Evolutionary conservation across 2,329 filamentous ascomycete genomes (phyloP).

Genomic region (Penicillium sp.): DNA sequence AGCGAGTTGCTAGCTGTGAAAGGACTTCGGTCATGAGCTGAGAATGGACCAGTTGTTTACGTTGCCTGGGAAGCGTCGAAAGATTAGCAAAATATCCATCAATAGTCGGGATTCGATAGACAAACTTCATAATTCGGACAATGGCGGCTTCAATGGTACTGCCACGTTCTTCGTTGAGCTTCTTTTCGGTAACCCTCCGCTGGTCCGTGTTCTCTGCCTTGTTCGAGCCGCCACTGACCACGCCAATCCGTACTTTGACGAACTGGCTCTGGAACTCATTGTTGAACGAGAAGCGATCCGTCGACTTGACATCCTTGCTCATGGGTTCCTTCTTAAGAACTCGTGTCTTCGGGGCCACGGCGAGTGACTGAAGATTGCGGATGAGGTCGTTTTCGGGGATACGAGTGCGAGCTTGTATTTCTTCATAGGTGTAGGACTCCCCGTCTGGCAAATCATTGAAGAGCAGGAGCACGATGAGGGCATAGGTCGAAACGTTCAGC

Average conservation of each 20-base stretch:
- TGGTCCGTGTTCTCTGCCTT: conserved; percentile 78
- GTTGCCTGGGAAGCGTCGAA: conserved; percentile 48
- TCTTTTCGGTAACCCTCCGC: conserved; percentile 55
- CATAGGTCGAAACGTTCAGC: conserved; percentile 88
- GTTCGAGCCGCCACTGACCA: conserved; percentile 74
- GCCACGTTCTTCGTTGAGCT: conserved; percentile 55
- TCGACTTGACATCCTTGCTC: conserved; percentile 74
- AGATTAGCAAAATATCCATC: conserved; percentile 12
- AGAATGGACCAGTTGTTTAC: conserved; percentile 53
- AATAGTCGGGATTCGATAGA: background rate
- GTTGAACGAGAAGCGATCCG: conserved; percentile 84
- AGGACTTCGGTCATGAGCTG: conserved; percentile 57
- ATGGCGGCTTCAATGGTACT: conserved; percentile 57
- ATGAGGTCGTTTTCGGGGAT: conserved; percentile 76
- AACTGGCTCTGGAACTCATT: conserved; percentile 78
- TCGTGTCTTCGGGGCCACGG: conserved; percentile 80
- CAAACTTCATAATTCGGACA: conserved; percentile 59
- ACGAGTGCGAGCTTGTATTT: conserved; percentile 81
- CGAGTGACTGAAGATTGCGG: conserved; percentile 78
- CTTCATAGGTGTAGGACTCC: conserved; percentile 65
- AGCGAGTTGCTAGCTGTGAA: conserved; percentile 52
- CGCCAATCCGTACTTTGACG: conserved; percentile 85
- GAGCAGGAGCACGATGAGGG: conserved; percentile 84
- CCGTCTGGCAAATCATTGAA: conserved; percentile 76
- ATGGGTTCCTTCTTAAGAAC: conserved; percentile 80